These are phyloP conservation scores for Hydnomerulius pinastri DNA, from an alignment of 768 basidiomycete species.

Conservation along the genomic window DNA sequence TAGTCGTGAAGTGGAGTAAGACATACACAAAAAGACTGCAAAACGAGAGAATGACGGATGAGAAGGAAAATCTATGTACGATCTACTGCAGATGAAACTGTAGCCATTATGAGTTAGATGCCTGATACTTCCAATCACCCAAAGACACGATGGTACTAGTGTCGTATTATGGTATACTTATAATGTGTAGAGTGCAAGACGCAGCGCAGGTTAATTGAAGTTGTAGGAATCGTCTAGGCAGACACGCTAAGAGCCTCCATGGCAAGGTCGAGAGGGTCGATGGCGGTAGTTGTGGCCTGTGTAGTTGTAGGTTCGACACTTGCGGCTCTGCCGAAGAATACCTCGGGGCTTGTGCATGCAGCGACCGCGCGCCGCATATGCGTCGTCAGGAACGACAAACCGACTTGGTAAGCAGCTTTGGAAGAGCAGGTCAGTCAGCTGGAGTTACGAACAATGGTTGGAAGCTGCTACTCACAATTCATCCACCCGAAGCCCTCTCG, in stretches of 20 bases:
- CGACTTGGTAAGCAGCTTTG: slow-evolving; percentile 92
- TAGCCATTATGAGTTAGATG: neutral
- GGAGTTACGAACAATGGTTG: neutral
- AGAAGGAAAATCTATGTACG: neutral
- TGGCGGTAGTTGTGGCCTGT: slow-evolving; percentile 38
- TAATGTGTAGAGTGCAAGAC: neutral
- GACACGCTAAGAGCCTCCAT: slow-evolving; percentile 52
- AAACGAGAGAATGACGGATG: slow-evolving; percentile 1
- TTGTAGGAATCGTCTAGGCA: slow-evolving; percentile 15
- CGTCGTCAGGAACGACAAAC: slow-evolving; percentile 88
- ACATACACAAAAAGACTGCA: neutral
- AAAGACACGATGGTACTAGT: slow-evolving; percentile 2
- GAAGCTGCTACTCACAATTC: slow-evolving; percentile 62
- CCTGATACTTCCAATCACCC: no score
- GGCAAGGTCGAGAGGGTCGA: slow-evolving; percentile 63
- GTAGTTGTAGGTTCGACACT: slow-evolving; percentile 35
- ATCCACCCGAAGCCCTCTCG: slow-evolving; percentile 99
- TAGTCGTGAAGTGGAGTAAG: neutral
- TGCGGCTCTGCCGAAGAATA: slow-evolving; percentile 69
- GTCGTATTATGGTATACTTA: slow-evolving; percentile 18
- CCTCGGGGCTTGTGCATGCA: slow-evolving; percentile 90
- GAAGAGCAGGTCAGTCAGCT: slow-evolving; percentile 5
- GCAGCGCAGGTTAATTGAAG: neutral
- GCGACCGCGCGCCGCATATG: slow-evolving; percentile 96
- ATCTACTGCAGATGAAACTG: neutral